These are phyloP conservation scores for Danielozyma ontarioensis DNA, from an alignment of 805 yeast genomes.

Conservation along the genomic window DNA sequence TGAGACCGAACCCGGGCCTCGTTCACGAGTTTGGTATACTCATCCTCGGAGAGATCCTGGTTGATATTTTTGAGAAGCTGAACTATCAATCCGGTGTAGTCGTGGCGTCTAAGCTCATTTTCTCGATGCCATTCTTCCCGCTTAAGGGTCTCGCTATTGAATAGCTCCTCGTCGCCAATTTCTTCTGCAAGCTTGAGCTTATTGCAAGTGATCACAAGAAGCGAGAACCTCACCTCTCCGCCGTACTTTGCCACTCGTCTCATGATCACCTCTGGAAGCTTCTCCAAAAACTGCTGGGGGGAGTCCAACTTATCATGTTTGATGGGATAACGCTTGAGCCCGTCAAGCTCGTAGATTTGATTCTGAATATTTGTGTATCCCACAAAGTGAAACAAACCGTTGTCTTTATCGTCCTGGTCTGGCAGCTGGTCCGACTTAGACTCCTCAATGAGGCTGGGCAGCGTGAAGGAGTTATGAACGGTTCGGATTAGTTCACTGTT, in stretches of 20 bases:
- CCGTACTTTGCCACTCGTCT: slow-evolving; percentile 44
- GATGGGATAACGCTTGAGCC: slow-evolving; percentile 52
- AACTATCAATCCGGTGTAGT: slow-evolving; percentile 47
- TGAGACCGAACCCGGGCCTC: slow-evolving; percentile 18
- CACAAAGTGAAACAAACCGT: slow-evolving; percentile 56
- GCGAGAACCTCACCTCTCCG: slow-evolving; percentile 51
- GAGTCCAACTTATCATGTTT: slow-evolving; percentile 37
- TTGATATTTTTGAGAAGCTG: slow-evolving; percentile 41
- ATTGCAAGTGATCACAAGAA: slow-evolving; percentile 50
- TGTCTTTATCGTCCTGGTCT: slow-evolving; percentile 32
- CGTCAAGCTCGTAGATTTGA: slow-evolving; percentile 56
- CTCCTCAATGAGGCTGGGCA: slow-evolving; percentile 49
- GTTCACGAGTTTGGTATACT: slow-evolving; percentile 29
- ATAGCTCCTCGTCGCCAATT: slow-evolving; percentile 35
- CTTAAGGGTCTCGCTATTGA: slow-evolving; percentile 39
- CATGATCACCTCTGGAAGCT: slow-evolving; percentile 41
- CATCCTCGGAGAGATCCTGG: slow-evolving; percentile 26
- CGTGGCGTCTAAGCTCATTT: slow-evolving; percentile 49
- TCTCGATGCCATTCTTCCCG: slow-evolving; percentile 51
- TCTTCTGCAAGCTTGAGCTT: slow-evolving; percentile 33
- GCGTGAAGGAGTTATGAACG: slow-evolving; percentile 57
- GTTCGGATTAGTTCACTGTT: slow-evolving; percentile 52
- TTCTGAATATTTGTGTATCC: slow-evolving; percentile 46
- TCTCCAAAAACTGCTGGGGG: slow-evolving; percentile 37
- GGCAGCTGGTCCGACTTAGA: slow-evolving; percentile 11